Evolutionary conservation across 306 rosid genomes (phyloP), one percentile per base, ranked within the genome.

Genomic region (Arachis stenosperma): DNA sequence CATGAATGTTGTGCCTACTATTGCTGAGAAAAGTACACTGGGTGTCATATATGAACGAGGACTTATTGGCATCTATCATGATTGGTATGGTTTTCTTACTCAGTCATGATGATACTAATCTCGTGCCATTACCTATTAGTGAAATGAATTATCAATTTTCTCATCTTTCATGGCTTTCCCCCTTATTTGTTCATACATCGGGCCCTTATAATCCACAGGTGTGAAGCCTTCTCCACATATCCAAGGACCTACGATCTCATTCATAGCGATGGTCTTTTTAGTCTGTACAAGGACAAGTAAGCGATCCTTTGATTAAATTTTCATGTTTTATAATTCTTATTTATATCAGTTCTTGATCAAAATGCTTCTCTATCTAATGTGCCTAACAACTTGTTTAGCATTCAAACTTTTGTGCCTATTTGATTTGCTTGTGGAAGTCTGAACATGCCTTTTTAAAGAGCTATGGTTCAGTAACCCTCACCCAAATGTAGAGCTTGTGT

Each of bases 191-290:
- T 76, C 14, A 22, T 9, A n/a, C 66, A 22, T 48, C 54, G 58
- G 57, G 5, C 75, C 43, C 71, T 77, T 7, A 61, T 76, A 71
- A 74, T 81, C 73, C 79, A 2, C 4, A 94, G 97, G 97, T 91
- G 96, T 3, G 97, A 94, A 81, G 95, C 80, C 67, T 94, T 94
- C 89, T 91, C 97, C 30, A 94, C 95, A 10, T 94, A 91, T 78
- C 98, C 98, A 30, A 88, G 97, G 89, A 94, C 98, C 29, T 94
- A 94, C 30, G 98, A 94, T 75, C 97, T 94, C 84, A 94, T 94
- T 81, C 97, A 91, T 67, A 89, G 96, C 69, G 29, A 86, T 73
- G 91, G 96, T 63, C 79, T 94, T 70, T 91, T 94, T 82, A 86
- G 92, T 83, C 71, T 91, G 75, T 94, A 94, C 73, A 73, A 83